Base-by-base conservation (phyloP, 139 green algal species). In the Zygnema cylindricum region DNA sequence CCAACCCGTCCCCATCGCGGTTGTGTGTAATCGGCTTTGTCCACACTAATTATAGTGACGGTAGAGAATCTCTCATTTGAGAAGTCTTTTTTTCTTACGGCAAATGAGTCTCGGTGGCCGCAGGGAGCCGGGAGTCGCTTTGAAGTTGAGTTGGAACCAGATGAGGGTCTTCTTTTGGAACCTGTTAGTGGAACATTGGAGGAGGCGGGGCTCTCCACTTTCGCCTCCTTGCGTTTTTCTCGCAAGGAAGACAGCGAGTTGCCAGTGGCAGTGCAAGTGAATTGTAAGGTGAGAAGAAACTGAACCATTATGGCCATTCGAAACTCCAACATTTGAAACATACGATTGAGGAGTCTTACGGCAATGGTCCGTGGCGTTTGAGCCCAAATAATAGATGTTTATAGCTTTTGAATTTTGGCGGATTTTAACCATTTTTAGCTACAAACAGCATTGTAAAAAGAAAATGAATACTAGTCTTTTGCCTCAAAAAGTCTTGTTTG, bases 221-320 rank as follows among this genome's bases (percentile, higher is more conserved):
- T 16, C 41, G 77, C 77, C 25, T 84, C 40, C 32, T 55, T 55
- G 77, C 75, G 77, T 3, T 84, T 57, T 33, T 84, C 77, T 11
- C 36, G 71, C 36, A 41, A 25, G 38, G 71, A 7, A 54, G 71
- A 43, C 3, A 43, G 36, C 7, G 71, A 41, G 21, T 7, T 25
- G 55, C 41, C n/a, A 3, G 77, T 33, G 22, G 40, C 11, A 11
- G 32, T 84, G 25, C n/a, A 41, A 63, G 40, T 84, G 22, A 84
- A 54, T 84, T 84, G 77, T 33, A 84, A 84, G 77, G 77, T 84
- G 7, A 79, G 71, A n/a, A n/a, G n/a, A n/a, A n/a, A n/a, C n/a
- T n/a, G n/a, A n/a, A n/a, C n/a, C n/a, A n/a, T n/a, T n/a, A n/a
- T n/a, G n/a, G n/a, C n/a, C n/a, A n/a, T n/a, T n/a, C n/a, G n/a